Evolutionary conservation across 768 basidiomycete species (phyloP).

Genomic region (Xerocomus spinulosus): DNA sequence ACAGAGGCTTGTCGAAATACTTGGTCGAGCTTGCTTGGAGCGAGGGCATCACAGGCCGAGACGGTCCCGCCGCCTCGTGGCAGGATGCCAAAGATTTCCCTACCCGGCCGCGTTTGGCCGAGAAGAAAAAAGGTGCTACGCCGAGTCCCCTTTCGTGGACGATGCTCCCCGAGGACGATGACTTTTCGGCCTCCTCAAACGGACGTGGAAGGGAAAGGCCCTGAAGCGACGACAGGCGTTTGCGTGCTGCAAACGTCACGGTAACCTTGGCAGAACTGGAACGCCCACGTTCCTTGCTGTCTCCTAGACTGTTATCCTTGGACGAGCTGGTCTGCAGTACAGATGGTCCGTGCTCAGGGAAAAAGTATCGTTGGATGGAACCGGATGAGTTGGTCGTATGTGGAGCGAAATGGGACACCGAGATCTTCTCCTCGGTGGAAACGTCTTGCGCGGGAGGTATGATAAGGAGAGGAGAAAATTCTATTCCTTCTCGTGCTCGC

Average conservation of each 20-base stretch:
- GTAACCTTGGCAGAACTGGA: slow-evolving; percentile 12
- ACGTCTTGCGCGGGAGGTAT: slow-evolving; percentile 8
- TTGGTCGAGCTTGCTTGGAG: slow-evolving; percentile 2
- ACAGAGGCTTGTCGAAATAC: slow-evolving; percentile 11
- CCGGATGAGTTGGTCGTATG: background rate
- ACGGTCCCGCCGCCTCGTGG: background rate
- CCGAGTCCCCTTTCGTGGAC: slow-evolving; percentile 21
- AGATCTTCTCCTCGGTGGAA: slow-evolving; percentile 1
- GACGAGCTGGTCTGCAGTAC: background rate
- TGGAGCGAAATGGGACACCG: background rate
- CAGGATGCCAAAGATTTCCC: background rate
- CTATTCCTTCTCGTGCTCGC: slow-evolving; percentile 3
- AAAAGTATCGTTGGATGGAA: slow-evolving; percentile 2
- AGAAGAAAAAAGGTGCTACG: slow-evolving; percentile 4
- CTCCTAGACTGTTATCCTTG: background rate
- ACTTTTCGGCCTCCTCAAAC: slow-evolving; percentile 11
- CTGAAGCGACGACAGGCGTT: slow-evolving; percentile 13
- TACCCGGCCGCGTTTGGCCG: background rate
- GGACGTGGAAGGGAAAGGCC: slow-evolving; percentile 19
- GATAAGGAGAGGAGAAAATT: slow-evolving; percentile 23
- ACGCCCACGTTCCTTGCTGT: slow-evolving; percentile 1
- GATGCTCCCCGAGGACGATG: background rate
- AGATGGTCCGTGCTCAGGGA: background rate
- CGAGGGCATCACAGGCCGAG: background rate
- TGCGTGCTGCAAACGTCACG: background rate